phyloP scores from a whole-genome alignment of 2,329 filamentous ascomycete species.

The Aspergillus hortae region DNA sequence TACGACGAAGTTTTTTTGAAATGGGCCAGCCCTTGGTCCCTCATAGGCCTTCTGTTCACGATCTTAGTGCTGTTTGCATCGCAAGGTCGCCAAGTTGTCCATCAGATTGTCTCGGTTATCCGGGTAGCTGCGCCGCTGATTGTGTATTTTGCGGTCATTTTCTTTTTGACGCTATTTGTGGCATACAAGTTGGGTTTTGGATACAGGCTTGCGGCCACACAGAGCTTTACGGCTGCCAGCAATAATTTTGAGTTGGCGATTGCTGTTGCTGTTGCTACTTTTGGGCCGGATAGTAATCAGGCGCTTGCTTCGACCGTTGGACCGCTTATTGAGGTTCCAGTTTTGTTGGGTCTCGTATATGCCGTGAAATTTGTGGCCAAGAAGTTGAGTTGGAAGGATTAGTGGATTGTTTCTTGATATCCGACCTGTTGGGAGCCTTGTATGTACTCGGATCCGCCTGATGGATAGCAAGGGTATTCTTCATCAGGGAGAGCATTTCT shows the following conservation, averaged over 20 bases:
- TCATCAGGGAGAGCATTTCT: too few species aligned
- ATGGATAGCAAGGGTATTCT: too few species aligned
- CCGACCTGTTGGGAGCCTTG: too few species aligned
- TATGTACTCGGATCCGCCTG: too few species aligned
- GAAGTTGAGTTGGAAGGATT: slow-evolving; percentile 12
- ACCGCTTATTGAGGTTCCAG: slow-evolving; percentile 80
- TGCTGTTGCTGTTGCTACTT: slow-evolving; percentile 77
- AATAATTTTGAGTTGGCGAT: slow-evolving; percentile 93
- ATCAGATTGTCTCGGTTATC: slow-evolving; percentile 77
- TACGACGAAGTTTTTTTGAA: slow-evolving; percentile 69
- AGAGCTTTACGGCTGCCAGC: slow-evolving; percentile 83
- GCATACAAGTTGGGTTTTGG: slow-evolving; percentile 63
- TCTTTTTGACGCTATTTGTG: slow-evolving; percentile 63
- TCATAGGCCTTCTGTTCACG: slow-evolving; percentile 80
- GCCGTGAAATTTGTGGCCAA: slow-evolving; percentile 47
- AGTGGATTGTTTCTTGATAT: too few species aligned
- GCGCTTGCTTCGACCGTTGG: slow-evolving; percentile 37
- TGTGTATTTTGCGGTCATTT: slow-evolving; percentile 75
- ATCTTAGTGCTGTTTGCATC: slow-evolving; percentile 81
- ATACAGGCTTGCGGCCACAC: slow-evolving; percentile 66
- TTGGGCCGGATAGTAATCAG: slow-evolving; percentile 68
- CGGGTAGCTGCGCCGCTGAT: slow-evolving; percentile 75
- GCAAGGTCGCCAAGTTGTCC: slow-evolving; percentile 72
- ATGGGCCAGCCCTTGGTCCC: slow-evolving; percentile 66
- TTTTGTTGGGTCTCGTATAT: slow-evolving; percentile 73